Evolutionary conservation across 2,329 filamentous ascomycete species (phyloP).

Genomic region (Thelonectria discophora): DNA sequence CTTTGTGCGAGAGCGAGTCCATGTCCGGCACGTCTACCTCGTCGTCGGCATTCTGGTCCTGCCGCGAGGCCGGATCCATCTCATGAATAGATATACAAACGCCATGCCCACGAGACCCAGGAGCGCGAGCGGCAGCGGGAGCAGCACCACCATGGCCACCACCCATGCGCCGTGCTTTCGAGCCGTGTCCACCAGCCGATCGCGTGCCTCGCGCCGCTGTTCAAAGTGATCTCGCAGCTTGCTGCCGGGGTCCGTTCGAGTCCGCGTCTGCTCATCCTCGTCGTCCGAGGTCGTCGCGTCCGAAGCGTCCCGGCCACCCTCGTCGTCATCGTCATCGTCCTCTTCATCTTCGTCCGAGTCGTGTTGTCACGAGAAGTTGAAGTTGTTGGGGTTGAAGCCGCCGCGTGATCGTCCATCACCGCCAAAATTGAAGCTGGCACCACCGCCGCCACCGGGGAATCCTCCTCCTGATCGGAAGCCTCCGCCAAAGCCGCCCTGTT

Average conservation of each 20-base stretch:
- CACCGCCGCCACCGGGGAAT: constrained; percentile 52
- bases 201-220: constrained; percentile 47
- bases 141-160: constrained; percentile 57
- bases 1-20: constrained; percentile 10
- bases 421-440: constrained; percentile 67
- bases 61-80: constrained; percentile 37
- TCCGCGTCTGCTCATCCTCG: constrained; percentile 28
- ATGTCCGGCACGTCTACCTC: constrained; percentile 40
- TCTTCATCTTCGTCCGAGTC: constrained; percentile 46
- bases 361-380: constrained; percentile 61
- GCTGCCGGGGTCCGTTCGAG: constrained; percentile 30
- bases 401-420: constrained; percentile 50
- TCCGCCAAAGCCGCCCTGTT: constrained; percentile 65
- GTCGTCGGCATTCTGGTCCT: constrained; percentile 31
- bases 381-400: constrained; percentile 49
- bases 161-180: constrained; percentile 54
- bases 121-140: constrained; percentile 54
- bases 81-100: constrained; percentile 54
- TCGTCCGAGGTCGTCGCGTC: constrained; percentile 33
- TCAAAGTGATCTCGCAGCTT: constrained; percentile 44
- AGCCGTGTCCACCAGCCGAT: constrained; percentile 52
- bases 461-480: constrained; percentile 58
- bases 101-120: constrained; percentile 48
- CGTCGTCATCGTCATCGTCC: constrained; percentile 38
- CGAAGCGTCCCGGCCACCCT: constrained; percentile 39